phyloP scores from a whole-genome alignment of 1,284 basidiomycete genomes.

The Bothia castanella region DNA sequence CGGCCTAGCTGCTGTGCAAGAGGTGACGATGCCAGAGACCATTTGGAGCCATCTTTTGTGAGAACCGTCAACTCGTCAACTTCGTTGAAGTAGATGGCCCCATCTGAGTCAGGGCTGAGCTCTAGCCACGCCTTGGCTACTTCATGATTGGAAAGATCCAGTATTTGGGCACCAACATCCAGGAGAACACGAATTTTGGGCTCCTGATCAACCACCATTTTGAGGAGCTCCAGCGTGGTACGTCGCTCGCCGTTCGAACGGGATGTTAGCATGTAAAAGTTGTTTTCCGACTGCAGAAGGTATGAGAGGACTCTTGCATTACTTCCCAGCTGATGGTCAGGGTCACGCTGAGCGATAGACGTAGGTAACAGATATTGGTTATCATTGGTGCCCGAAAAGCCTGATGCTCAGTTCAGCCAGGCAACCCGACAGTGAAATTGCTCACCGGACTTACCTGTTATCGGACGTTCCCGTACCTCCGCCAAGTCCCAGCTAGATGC shows the following conservation, averaged over 20 bases:
- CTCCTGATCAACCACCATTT: neutral
- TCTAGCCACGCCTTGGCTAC: slow-evolving; percentile 42
- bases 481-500: neutral
- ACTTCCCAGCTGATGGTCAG: neutral
- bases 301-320: neutral
- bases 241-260: slow-evolving; percentile 5
- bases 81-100: slow-evolving; percentile 46
- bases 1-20: slow-evolving; percentile 40
- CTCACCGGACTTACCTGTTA: neutral
- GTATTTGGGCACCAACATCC: slow-evolving; percentile 58
- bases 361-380: neutral
- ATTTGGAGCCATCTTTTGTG: slow-evolving; percentile 36
- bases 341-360: neutral
- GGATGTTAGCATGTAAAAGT: neutral
- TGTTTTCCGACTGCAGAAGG: neutral
- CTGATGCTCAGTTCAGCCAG: neutral
- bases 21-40: slow-evolving; percentile 41
- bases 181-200: slow-evolving; percentile 33
- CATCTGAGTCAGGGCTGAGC: slow-evolving; percentile 30
- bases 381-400: neutral
- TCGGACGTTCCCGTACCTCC: neutral
- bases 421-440: neutral
- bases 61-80: slow-evolving; percentile 41
- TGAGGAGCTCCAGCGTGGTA: slow-evolving; percentile 15
- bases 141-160: slow-evolving; percentile 47